Conservation (phyloP, 2,329 filamentous ascomycete genomes). For the Diaporthe velutina region DNA sequence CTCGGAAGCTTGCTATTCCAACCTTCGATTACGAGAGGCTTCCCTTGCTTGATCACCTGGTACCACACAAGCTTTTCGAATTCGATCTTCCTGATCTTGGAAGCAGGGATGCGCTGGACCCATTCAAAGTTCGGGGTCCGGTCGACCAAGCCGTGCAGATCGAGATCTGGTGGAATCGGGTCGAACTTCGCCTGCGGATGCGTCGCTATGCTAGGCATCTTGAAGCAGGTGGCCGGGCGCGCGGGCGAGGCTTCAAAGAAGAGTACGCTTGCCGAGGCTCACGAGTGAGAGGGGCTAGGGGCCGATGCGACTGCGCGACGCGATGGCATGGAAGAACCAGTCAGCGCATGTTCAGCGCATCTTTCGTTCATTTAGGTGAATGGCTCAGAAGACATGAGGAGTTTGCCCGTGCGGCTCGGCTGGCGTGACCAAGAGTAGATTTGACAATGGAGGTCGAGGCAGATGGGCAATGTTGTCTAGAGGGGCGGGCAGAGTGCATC, state of each 20-base stretch:
- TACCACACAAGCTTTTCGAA: conserved; percentile 89
- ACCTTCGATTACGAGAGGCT: conserved; percentile 90
- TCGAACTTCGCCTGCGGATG: conserved; percentile 92
- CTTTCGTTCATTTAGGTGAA: not conserved
- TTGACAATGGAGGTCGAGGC: not conserved
- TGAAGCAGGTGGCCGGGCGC: conserved; percentile 43
- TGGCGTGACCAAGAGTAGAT: not conserved
- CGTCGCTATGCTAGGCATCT: conserved; percentile 77
- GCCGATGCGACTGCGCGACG: conserved; percentile 22
- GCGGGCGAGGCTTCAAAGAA: not conserved
- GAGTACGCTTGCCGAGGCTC: not conserved
- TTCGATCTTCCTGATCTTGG: conserved; percentile 81
- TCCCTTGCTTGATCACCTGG: conserved; percentile 87
- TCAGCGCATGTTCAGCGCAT: conserved; percentile 30
- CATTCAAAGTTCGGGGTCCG: conserved; percentile 87
- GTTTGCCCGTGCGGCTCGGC: not conserved
- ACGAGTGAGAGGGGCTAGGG: not conserved
- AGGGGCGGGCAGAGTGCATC: no score
- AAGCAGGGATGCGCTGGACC: conserved; percentile 82
- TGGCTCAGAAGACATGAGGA: not conserved
- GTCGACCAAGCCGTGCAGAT: conserved; percentile 82
- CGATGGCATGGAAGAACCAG: conserved; percentile 7
- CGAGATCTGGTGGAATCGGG: conserved; percentile 87
- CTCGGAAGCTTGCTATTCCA: conserved; percentile 83
- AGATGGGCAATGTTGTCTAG: not conserved